phyloP scores from a whole-genome alignment of 805 yeast genomes.

The Naumovozyma castellii region DNA sequence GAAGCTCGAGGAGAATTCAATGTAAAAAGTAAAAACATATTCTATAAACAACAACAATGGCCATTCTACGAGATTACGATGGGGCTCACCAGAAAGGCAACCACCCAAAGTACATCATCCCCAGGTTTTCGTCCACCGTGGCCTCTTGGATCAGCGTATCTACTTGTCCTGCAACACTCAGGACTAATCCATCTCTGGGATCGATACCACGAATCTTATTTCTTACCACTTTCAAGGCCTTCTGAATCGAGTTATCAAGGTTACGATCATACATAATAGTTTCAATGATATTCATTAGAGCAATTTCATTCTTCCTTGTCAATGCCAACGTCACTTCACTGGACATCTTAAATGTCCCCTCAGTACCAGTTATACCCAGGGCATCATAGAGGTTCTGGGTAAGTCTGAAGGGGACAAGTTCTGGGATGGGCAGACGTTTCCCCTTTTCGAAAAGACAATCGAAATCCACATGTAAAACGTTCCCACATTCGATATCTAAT shows the following conservation, averaged over 20 bases:
- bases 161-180: slow-evolving; percentile 88
- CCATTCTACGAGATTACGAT: too few relatives aligned
- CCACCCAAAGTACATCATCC: slow-evolving; percentile 95
- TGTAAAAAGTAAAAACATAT: too few relatives aligned
- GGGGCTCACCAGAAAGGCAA: slow-evolving; percentile 47
- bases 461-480: slow-evolving; percentile 86
- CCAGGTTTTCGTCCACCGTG: slow-evolving; percentile 54
- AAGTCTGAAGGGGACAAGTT: slow-evolving; percentile 85
- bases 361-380: slow-evolving; percentile 76
- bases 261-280: slow-evolving; percentile 71
- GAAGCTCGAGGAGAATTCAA: too few relatives aligned
- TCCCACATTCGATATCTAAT: slow-evolving; percentile 63
- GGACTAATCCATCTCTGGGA: slow-evolving; percentile 71
- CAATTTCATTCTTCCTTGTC: slow-evolving; percentile 69
- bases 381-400: slow-evolving; percentile 88
- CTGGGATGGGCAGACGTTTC: slow-evolving; percentile 69
- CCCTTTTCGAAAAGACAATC: slow-evolving; percentile 91
- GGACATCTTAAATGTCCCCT: slow-evolving; percentile 78
- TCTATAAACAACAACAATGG: too few relatives aligned
- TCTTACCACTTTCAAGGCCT: slow-evolving; percentile 61
- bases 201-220: slow-evolving; percentile 77
- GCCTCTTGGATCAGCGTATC: slow-evolving; percentile 83
- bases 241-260: slow-evolving; percentile 50
- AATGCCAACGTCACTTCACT: slow-evolving; percentile 75
- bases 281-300: slow-evolving; percentile 82